Evolutionary conservation across 2,329 filamentous ascomycete species (phyloP), one percentile per base, ranked within the genome.

Genomic region (Monilinia fructigena): DNA sequence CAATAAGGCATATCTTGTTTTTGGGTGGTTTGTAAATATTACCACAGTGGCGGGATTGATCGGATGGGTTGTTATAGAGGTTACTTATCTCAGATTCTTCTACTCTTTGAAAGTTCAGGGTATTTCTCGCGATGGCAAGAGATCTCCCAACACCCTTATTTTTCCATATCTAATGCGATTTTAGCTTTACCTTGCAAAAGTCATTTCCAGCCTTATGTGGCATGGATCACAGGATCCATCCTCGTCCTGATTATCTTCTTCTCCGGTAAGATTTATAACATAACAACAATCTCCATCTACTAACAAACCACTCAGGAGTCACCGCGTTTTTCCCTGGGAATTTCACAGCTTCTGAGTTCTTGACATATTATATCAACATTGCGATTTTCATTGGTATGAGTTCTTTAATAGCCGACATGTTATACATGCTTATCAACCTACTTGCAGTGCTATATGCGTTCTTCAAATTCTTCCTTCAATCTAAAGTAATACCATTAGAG

Each of bases 1-100:
- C 3, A 86, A 83, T 48, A 83, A 82, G 70, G 84, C 72, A 0
- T 77, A 87, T 68, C 85, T 82, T 0, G 87, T 88, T 2, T 90
- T 90, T 71, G 86, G 80, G 74, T 90, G 87, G 86, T 78, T 90
- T 8, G 82, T 89, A n/a, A 79, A 85, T 64, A 75, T 90, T 54
- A 88, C 86, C 0, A 82, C 86, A 0, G 86, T 86, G 4, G 86
- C 86, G 10, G 85, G 88, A 2, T 73, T 90, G 47, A 80, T 90
- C 14, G 86, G 85, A 2, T 90, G 88, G 88, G 83, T 82, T 0
- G 78, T 82, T 0, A 86, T 89, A 67, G 74, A 85, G 45, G 67
- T 83, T 53, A 88, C 88, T 68, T 85, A 88, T 69, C 83, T 86
- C 42, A 81, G 86, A 4, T 74, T 89, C 58, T 79, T 82, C 55